phyloP scores from a whole-genome alignment of 192 early-diverging fungal species.

The Podochytrium sp. region DNA sequence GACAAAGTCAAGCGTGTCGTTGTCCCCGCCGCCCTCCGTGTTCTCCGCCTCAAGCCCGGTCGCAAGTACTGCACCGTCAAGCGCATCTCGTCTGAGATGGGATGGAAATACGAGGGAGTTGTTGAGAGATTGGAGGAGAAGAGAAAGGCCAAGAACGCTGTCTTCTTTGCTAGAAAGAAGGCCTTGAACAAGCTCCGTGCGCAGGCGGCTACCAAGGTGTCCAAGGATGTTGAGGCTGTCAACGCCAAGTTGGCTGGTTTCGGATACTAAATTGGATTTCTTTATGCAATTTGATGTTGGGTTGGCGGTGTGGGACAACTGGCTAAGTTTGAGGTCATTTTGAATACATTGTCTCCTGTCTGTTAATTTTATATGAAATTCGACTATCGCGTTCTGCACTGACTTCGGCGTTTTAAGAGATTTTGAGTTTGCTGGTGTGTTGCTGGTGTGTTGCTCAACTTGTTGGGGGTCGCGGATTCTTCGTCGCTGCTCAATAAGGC shows the following conservation, averaged over 20 bases:
- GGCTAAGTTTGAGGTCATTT: background rate
- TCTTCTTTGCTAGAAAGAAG: slow-evolving; percentile 91
- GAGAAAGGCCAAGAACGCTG: slow-evolving; percentile 93
- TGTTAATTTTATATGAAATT: too few relatives aligned
- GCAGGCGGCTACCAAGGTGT: slow-evolving; percentile 75
- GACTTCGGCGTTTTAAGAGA: too few relatives aligned
- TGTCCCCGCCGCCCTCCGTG: slow-evolving; percentile 94
- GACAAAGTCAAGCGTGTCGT: slow-evolving; percentile 98
- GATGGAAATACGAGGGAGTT: slow-evolving; percentile 99
- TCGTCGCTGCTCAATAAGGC: too few relatives aligned
- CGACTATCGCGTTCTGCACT: too few relatives aligned
- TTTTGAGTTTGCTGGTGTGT: too few relatives aligned
- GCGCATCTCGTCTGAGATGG: slow-evolving; percentile 93
- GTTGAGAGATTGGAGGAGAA: slow-evolving; percentile 97
- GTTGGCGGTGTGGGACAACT: background rate
- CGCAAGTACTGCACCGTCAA: slow-evolving; percentile 97
- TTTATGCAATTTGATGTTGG: background rate
- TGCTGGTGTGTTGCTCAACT: too few relatives aligned
- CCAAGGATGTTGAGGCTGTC: slow-evolving; percentile 58
- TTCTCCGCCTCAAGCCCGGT: slow-evolving; percentile 94
- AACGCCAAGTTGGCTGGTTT: slow-evolving; percentile 63
- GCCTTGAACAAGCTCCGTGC: slow-evolving; percentile 52
- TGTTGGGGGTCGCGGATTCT: too few relatives aligned
- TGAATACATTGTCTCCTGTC: slow-evolving; percentile 1
- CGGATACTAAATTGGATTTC: slow-evolving; percentile 56